Evolutionary conservation across 108 stramenopile genomes (phyloP), one percentile per base, ranked within the genome.

Genomic region (Skeletonema grethae): DNA sequence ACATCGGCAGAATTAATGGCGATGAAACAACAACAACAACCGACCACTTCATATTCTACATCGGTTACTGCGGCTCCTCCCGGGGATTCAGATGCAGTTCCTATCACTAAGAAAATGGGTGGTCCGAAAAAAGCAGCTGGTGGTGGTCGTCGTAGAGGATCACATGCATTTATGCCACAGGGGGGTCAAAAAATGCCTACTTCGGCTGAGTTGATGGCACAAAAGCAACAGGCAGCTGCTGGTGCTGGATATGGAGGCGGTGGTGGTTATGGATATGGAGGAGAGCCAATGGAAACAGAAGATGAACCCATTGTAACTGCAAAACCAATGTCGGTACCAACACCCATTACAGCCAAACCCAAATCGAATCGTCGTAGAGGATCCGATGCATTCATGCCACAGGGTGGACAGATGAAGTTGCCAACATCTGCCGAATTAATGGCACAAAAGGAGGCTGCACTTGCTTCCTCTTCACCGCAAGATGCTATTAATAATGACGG

Each of bases 341-440:
- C 16, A 59, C 3, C 34, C 1, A 34, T 25, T 6, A 39, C 63
- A 38, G 61, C 63, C 18, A 36, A 63, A 38, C 29, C 60, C 34
- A 72, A 63, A 63, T 48, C 71, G 7, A 30, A 31, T 35, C 72
- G 63, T 58, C 72, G 72, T n/a, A 57, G 72, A 57, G 72, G 72
- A 64, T 73, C 72, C 6, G 35, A 73, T 31, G 55, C 50, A 38
- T 28, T 28, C 1, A 73, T 73, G 72, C 63, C 63, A 13, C 41
- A 0, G 45, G 36, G 36, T 57, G 57, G 57, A 2, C 45, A 30
- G 3, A 73, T 39, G 38, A 43, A 64, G 18, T 25, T 73, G 24
- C 64, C 72, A 73, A 73, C 72, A 30, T 64, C 72, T 43, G 63
- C 63, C 29, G 63, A 73, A 43, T 34, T 72, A 41, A 73, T 65